Base-by-base conservation (phyloP, 1,139 yeast genomes). In the Candida labiduridarum region DNA sequence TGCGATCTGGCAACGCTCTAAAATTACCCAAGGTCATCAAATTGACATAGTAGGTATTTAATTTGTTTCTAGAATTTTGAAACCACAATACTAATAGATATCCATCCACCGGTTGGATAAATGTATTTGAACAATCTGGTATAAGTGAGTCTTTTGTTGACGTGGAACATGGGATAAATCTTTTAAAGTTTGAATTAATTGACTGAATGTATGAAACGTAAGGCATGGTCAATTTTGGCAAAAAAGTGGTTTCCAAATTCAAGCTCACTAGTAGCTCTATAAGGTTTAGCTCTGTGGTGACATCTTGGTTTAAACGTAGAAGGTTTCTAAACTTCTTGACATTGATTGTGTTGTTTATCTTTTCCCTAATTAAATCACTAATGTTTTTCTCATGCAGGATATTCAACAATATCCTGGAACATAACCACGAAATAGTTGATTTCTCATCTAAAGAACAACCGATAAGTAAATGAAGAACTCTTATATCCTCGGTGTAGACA, bases 21-120 rank as follows among this genome's bases (percentile, higher is more conserved):
- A 45, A 51, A n/a, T 31, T 49, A 46, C 31, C 47, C 49, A 52
- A 56, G 45, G 52, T 49, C 11, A 42, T 30, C 33, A 62, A 51
- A 41, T 61, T 61, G 12, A 52, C 38, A 43, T 57, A 54, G 39
- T 56, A 53, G 7, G 57, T 40, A 7, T 34, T 44, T 22, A 46
- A 36, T 35, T 49, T 39, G 22, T n/a, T 38, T 6, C 41, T 25
- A 9, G 46, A 40, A 30, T 12, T 1, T 12, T 52, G 49, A 14
- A 49, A 43, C 65, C 64, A 60, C 15, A 60, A 29, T 7, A 60
- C 51, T 14, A 61, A 27, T 18, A 54, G 51, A 25, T 48, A 47
- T 8, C 49, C 44, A 18, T 56, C 51, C 1, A 60, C 48, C 12
- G 63, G 66, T 16, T 58, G 54, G 14, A 60, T 44, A 25, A 56